phyloP scores from a whole-genome alignment of 495 filamentous ascomycete species.

The Aspergillus panamensis region DNA sequence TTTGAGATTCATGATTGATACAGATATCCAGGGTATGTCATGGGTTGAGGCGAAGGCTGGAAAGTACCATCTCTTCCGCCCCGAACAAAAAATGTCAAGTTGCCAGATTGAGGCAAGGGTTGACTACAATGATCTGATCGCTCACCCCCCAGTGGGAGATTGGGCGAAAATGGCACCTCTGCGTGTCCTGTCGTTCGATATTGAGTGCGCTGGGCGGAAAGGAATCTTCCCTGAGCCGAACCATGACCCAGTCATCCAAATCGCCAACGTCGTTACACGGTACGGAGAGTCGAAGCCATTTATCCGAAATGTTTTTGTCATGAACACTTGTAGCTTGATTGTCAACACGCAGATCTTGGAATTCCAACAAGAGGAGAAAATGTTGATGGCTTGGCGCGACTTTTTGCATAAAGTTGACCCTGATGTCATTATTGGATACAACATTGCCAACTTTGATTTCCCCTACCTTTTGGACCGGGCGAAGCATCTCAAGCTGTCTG shows the following conservation, averaged over 20 bases:
- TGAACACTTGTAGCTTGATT: slow-evolving; percentile 86
- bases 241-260: slow-evolving; percentile 94
- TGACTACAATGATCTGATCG: slow-evolving; percentile 76
- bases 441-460: slow-evolving; percentile 98
- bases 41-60: slow-evolving; percentile 85
- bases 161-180: slow-evolving; percentile 99
- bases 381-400: slow-evolving; percentile 85
- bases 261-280: slow-evolving; percentile 93
- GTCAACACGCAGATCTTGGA: slow-evolving; percentile 91
- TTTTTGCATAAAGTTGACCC: slow-evolving; percentile 92
- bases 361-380: slow-evolving; percentile 72
- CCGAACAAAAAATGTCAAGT: slow-evolving; percentile 68
- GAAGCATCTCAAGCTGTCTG: slow-evolving; percentile 67
- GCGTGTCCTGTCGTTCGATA: slow-evolving; percentile 92
- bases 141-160: slow-evolving; percentile 86
- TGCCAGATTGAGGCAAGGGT: slow-evolving; percentile 92
- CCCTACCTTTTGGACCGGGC: slow-evolving; percentile 92
- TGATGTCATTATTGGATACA: slow-evolving; percentile 98
- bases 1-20: slow-evolving; percentile 96
- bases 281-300: slow-evolving; percentile 97
- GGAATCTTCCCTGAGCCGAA: slow-evolving; percentile 94
- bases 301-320: slow-evolving; percentile 90
- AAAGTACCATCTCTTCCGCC: slow-evolving; percentile 64
- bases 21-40: slow-evolving; percentile 87
- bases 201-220: slow-evolving; percentile 96